Percentiles rank a stretch among this genome's conserved stretches.
Conservation (phyloP, 257 asterid genomes). For the Solanum dulcamara region DNA sequence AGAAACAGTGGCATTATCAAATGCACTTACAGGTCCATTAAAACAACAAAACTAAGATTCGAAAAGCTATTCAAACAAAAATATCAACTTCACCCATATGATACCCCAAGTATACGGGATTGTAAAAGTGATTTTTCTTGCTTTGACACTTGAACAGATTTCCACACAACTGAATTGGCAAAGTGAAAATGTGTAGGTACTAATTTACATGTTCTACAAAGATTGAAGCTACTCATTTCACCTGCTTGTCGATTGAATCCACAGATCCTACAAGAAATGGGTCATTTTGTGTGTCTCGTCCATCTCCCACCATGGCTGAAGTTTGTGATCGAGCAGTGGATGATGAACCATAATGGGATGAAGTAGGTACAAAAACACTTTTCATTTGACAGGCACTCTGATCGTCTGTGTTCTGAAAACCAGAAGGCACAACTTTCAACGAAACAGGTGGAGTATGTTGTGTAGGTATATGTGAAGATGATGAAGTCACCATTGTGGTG, state of each 20-base stretch:
- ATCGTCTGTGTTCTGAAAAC: slow-evolving; percentile 39
- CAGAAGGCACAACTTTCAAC: slow-evolving; percentile 51
- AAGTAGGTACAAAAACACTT: slow-evolving; percentile 51
- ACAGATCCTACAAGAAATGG: slow-evolving; percentile 72
- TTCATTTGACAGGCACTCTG: slow-evolving; percentile 39
- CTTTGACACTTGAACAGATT: background rate
- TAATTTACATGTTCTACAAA: background rate
- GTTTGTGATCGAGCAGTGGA: slow-evolving; percentile 53
- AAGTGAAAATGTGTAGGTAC: background rate
- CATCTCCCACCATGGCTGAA: slow-evolving; percentile 61
- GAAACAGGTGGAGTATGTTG: slow-evolving; percentile 49
- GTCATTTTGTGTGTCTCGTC: slow-evolving; percentile 62
- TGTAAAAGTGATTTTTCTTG: background rate
- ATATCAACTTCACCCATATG: background rate
- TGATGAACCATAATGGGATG: slow-evolving; percentile 75
- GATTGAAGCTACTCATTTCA: slow-evolving; percentile 10
- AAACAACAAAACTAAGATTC: background rate
- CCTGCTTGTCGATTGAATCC: slow-evolving; percentile 64
- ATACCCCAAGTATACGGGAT: background rate
- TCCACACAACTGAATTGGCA: background rate
- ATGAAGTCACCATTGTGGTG: slow-evolving; percentile 28
- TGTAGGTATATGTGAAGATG: slow-evolving; percentile 49
- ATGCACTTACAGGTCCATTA: background rate
- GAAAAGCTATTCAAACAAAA: background rate
- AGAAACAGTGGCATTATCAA: background rate